phyloP scores from a whole-genome alignment of 73 alveolate genomes.

The Paramecium primaurelia region DNA sequence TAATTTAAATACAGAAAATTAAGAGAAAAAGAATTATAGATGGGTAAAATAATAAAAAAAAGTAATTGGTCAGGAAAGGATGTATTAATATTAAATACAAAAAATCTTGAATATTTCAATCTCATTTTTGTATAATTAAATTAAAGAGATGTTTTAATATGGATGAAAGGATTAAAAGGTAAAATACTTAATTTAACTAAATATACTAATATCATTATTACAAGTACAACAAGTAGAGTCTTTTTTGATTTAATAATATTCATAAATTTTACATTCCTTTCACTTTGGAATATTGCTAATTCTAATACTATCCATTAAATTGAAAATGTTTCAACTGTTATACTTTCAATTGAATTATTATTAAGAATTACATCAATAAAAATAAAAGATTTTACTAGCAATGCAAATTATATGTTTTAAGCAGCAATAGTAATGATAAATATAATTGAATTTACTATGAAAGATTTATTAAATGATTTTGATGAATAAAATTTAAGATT shows the following conservation, averaged over 20 bases:
- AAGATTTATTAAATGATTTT: background rate
- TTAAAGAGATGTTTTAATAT: background rate
- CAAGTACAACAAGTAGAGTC: background rate
- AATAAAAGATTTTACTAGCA: background rate
- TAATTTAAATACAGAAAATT: background rate
- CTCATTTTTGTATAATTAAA: background rate
- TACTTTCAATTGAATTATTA: background rate
- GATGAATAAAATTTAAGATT: background rate
- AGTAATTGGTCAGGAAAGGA: conserved; percentile 34
- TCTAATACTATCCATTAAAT: background rate
- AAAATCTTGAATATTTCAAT: background rate
- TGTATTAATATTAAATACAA: background rate
- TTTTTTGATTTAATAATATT: background rate
- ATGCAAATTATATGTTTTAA: background rate
- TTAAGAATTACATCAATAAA: background rate
- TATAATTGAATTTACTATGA: background rate
- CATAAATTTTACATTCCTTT: background rate
- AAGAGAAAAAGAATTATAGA: conserved; percentile 6
- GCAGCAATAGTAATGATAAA: background rate
- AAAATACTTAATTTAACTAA: background rate
- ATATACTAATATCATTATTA: background rate
- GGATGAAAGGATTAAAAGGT: background rate
- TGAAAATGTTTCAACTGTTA: background rate
- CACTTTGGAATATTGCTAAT: background rate
- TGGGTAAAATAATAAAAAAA: background rate